Evolutionary conservation across 768 basidiomycete genomes (phyloP), one percentile per base, ranked within the genome.

Genomic region (Lanmaoa pseudosensibilis): DNA sequence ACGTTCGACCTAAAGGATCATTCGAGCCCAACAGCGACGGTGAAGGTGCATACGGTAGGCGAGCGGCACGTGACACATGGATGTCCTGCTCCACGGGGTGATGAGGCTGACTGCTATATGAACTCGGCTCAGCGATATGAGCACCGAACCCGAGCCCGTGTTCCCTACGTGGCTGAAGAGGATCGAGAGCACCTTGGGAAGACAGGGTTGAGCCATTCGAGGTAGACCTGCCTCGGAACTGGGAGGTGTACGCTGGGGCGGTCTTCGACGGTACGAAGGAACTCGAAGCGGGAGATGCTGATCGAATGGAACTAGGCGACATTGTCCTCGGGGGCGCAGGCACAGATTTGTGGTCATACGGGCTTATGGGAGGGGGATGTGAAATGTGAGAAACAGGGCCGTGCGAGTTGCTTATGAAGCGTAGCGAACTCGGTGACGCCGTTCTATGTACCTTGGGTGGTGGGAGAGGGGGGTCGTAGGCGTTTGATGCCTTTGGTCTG

Each of bases 21-120:
- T 94, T 92, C 8, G 86, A 81, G 27, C 90, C 92, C 44, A 92
- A 67, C 19, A 92, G 75, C 0, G 92, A 92, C 0, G 92, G 89
- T 0, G 92, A 94, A 18, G 92, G 92, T 1, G 90, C 90, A 70
- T 94, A 94, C 15, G 83, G 80, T 4, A 78, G 74, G 45, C 80
- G 80, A 15, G 76, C 73, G 11, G 78, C 69, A 45, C 68, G 62
- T 40, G 73, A 62, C 12, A 68, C 40, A 10, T 67, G 58, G 40
- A 70, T 62, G 7, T 74, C 70, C 44, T 69, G 73, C 23, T 54
- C 65, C 27, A 54, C 55, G 36, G 57, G 50, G 43, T 64, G 58
- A 13, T 55, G 65, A 56, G 61, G 33, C 16, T 59, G 66, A 33
- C 57, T 51, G 18, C 25, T 44, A 27, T 65, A 60, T 18, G 55